Conservation (phyloP, 2,329 filamentous ascomycete species). For the Monilinia laxa region DNA sequence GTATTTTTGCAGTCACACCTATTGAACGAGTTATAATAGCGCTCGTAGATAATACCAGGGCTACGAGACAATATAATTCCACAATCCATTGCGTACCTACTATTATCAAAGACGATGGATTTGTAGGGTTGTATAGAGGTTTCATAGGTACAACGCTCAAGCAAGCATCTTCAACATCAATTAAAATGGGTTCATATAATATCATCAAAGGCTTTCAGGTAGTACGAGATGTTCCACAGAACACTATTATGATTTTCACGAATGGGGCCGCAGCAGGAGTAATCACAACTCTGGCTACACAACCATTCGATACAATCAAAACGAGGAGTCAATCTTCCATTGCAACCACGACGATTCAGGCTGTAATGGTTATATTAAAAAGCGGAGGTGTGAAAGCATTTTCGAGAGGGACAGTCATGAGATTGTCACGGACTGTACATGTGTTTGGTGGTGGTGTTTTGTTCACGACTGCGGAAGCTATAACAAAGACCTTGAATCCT, state of each 20-base stretch:
- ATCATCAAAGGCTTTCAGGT: constrained; percentile 51
- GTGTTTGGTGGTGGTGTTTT: constrained; percentile 59
- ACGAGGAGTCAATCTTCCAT: constrained; percentile 60
- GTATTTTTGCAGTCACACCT: constrained; percentile 64
- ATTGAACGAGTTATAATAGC: constrained; percentile 69
- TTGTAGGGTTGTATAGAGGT: constrained; percentile 47
- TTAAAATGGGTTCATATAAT: constrained; percentile 46
- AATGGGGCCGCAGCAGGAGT: constrained; percentile 61
- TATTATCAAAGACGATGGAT: constrained; percentile 45
- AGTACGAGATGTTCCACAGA: constrained; percentile 35
- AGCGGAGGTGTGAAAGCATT: constrained; percentile 61
- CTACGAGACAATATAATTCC: constrained; percentile 35
- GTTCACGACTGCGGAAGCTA: constrained; percentile 30
- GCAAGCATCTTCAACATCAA: constrained; percentile 49
- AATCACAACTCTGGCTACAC: constrained; percentile 58
- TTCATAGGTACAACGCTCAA: constrained; percentile 49
- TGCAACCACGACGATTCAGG: constrained; percentile 57
- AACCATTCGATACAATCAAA: constrained; percentile 64
- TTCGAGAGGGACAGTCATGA: constrained; percentile 69
- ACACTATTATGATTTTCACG: constrained; percentile 55
- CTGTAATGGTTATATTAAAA: constrained; percentile 52
- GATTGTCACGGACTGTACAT: constrained; percentile 60
- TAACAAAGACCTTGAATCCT: constrained; percentile 28
- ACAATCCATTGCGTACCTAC: constrained; percentile 40
- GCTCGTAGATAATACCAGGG: constrained; percentile 42